phyloP scores from a whole-genome alignment of 1,139 yeast species.

The Suhomyces panamericanus region DNA sequence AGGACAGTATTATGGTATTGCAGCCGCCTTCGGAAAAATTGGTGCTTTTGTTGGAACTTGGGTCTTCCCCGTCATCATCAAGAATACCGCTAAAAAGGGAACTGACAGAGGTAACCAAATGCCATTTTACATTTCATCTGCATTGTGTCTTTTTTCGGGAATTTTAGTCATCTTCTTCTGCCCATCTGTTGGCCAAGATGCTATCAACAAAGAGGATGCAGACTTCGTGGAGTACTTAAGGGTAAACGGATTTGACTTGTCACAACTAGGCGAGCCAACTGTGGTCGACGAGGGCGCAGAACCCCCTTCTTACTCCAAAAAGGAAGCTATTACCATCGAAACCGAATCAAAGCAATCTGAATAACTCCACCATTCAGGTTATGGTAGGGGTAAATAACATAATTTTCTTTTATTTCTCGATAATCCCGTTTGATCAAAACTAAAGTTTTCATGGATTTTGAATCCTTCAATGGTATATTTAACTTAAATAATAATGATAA shows the following conservation, averaged over 20 bases:
- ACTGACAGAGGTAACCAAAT: conserved; percentile 60
- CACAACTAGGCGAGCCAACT: conserved; percentile 44
- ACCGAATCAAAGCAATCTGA: conserved; percentile 12
- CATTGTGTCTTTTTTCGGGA: conserved; percentile 74
- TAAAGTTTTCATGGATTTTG: too few relatives aligned
- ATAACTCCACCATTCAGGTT: background rate
- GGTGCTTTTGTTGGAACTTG: conserved; percentile 93
- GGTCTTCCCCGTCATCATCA: conserved; percentile 75
- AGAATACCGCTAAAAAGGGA: conserved; percentile 40
- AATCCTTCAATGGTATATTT: background rate
- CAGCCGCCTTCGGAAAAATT: conserved; percentile 87
- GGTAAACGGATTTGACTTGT: conserved; percentile 57
- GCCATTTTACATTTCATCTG: conserved; percentile 81
- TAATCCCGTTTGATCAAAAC: background rate
- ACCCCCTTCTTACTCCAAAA: conserved; percentile 5
- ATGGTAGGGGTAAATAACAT: background rate
- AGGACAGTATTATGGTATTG: conserved; percentile 88
- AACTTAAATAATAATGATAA: background rate
- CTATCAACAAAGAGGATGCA: conserved; percentile 75
- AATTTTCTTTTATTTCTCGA: background rate
- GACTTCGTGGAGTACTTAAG: conserved; percentile 65
- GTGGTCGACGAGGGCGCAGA: conserved; percentile 20
- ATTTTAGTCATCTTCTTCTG: conserved; percentile 65
- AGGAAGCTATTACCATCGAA: conserved; percentile 9
- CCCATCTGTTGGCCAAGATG: conserved; percentile 82